Evolutionary conservation across 2,329 filamentous ascomycete species (phyloP).

Genomic region (Botrytis fabae): DNA sequence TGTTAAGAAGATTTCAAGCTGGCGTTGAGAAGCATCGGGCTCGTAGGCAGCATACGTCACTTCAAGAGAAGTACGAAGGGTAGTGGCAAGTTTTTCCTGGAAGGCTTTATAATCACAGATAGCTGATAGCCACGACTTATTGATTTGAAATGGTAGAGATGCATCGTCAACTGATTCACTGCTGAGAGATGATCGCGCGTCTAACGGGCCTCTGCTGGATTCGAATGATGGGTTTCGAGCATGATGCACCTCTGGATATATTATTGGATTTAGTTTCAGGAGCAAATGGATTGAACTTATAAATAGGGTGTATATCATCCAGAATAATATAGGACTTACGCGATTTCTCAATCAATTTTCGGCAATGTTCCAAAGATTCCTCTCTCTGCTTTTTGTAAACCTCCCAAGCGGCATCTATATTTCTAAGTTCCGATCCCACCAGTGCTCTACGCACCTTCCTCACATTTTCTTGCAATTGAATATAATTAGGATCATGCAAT

Average conservation of each 20-base stretch:
- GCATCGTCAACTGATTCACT: slow-evolving; percentile 37
- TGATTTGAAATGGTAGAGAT: slow-evolving; percentile 30
- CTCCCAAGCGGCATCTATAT: slow-evolving; percentile 48
- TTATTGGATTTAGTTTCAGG: not conserved
- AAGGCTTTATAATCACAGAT: slow-evolving; percentile 50
- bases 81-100: slow-evolving; percentile 46
- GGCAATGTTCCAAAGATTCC: slow-evolving; percentile 46
- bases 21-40: slow-evolving; percentile 46
- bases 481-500: slow-evolving; percentile 36
- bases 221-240: slow-evolving; percentile 33
- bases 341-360: slow-evolving; percentile 46
- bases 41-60: slow-evolving; percentile 51
- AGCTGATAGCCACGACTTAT: slow-evolving; percentile 42
- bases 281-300: not conserved
- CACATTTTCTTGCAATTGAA: slow-evolving; percentile 38
- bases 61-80: slow-evolving; percentile 46
- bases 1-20: slow-evolving; percentile 47
- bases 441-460: slow-evolving; percentile 32
- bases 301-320: not conserved
- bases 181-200: slow-evolving; percentile 32
- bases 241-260: slow-evolving; percentile 27
- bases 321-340: slow-evolving; percentile 35
- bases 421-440: slow-evolving; percentile 32
- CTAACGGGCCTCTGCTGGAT: slow-evolving; percentile 30
- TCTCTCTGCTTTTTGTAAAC: slow-evolving; percentile 48